Percentiles rank a stretch among this genome's conserved stretches.
These are phyloP conservation scores for Telopea speciosissima DNA, from an alignment of 177 flowering plant species.

Conservation along the genomic window DNA sequence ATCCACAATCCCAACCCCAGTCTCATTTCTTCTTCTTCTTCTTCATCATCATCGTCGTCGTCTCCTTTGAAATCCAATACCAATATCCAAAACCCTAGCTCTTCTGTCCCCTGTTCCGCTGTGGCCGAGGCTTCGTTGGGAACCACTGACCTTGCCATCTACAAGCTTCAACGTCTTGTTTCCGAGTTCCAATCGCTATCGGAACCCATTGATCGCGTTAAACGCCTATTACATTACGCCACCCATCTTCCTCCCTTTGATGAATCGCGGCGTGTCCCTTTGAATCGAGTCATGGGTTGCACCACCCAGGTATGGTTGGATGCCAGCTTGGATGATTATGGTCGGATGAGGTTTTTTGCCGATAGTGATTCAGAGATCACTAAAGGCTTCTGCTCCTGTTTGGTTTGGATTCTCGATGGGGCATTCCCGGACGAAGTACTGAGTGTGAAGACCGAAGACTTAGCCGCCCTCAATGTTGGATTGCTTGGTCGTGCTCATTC, in stretches of 20 bases:
- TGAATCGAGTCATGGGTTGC: conserved; percentile 86
- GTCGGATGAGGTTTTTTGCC: conserved; percentile 55
- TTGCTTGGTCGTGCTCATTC: conserved; percentile 41
- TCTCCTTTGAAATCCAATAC: conserved; percentile 8
- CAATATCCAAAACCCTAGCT: conserved; percentile 12
- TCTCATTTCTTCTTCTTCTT: conserved; percentile 3
- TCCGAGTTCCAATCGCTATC: conserved; percentile 49
- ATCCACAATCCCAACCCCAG: conserved; percentile 10
- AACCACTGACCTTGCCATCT: conserved; percentile 18
- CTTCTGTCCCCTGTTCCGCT: conserved; percentile 29
- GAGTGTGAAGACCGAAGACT: conserved; percentile 59
- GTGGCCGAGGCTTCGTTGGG: conserved; percentile 21
- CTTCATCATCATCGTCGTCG: conserved; percentile 9
- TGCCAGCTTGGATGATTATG: conserved; percentile 41
- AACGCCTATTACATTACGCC: conserved; percentile 53
- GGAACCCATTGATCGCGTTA: conserved; percentile 62
- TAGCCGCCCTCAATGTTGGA: conserved; percentile 60
- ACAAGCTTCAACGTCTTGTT: conserved; percentile 36
- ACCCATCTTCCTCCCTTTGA: conserved; percentile 35
- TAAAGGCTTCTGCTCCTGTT: conserved; percentile 64
- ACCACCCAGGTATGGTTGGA: conserved; percentile 85
- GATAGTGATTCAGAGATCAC: conserved; percentile 92
- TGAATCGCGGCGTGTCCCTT: conserved; percentile 30
- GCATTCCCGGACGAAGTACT: conserved; percentile 69
- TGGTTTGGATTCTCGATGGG: conserved; percentile 63